Conservation (phyloP, 2,329 filamentous ascomycete species). For the Claviceps sp. region DNA sequence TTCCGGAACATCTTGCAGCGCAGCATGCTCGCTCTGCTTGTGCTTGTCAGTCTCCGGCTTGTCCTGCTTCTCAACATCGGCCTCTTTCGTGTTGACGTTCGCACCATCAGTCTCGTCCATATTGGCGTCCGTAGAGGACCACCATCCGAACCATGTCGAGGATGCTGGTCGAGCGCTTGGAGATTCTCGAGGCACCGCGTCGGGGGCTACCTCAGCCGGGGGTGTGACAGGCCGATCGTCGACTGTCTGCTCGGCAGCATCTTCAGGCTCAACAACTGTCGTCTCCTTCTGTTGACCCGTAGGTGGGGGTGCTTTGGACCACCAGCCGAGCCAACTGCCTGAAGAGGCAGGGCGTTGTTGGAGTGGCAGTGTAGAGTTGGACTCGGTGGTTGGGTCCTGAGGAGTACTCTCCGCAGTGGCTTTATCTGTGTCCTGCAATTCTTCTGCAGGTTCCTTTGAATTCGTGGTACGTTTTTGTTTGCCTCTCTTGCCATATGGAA, state of each 20-base stretch:
- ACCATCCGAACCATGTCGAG: constrained; percentile 28
- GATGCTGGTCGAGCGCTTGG: constrained; percentile 8
- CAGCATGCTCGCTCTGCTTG: constrained; percentile 24
- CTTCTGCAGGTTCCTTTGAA: neutral
- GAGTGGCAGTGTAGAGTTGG: neutral
- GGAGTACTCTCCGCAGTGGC: neutral
- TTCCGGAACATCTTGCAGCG: constrained; percentile 29
- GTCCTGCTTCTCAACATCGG: constrained; percentile 1
- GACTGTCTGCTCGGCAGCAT: constrained; percentile 7
- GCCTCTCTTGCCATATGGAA: neutral
- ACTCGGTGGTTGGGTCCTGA: neutral
- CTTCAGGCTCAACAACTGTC: neutral
- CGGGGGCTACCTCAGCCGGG: constrained; percentile 10
- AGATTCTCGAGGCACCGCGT: constrained; percentile 8
- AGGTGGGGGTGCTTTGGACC: constrained; percentile 19
- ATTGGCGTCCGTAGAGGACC: constrained; percentile 15
- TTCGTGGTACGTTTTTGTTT: constrained; percentile 1
- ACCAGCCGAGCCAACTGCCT: constrained; percentile 44
- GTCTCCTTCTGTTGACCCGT: constrained; percentile 10
- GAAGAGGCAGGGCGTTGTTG: constrained; percentile 15
- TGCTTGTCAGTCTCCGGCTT: constrained; percentile 3
- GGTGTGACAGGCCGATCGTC: constrained; percentile 12
- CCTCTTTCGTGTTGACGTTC: constrained; percentile 4
- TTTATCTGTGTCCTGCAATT: neutral
- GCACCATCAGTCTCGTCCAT: constrained; percentile 1